These are phyloP conservation scores for Rhodosorus marinus DNA, from an alignment of 23 red algal species.

Conservation along the genomic window DNA sequence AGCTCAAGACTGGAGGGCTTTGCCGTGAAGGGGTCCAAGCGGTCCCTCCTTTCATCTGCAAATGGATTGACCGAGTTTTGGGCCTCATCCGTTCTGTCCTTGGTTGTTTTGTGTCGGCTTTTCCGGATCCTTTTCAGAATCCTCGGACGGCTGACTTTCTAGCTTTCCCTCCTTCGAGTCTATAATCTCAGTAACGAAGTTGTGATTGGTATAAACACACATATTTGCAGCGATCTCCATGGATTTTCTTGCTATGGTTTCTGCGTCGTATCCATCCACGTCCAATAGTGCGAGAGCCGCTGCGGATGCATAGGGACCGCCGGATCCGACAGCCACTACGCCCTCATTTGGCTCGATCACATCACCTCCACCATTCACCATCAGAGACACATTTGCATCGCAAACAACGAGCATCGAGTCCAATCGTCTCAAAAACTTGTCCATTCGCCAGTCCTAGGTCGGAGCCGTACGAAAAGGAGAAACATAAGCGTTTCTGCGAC, in stretches of 20 bases:
- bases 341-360: slow-evolving; percentile 66
- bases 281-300: slow-evolving; percentile 61
- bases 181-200: slow-evolving; percentile 13
- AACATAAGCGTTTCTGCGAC: too few species aligned
- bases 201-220: slow-evolving; percentile 39
- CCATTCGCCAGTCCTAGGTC: slow-evolving; percentile 78
- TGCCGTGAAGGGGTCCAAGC: too few species aligned
- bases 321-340: slow-evolving; percentile 54
- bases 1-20: too few species aligned
- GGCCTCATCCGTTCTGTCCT: too few species aligned
- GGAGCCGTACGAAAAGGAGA: too few species aligned
- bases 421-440: slow-evolving; percentile 53
- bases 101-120: too few species aligned
- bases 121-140: too few species aligned
- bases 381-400: slow-evolving; percentile 35
- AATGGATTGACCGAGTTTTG: too few species aligned
- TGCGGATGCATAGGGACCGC: slow-evolving; percentile 50
- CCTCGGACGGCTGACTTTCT: too few species aligned
- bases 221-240: slow-evolving; percentile 57
- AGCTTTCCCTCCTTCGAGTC: not conserved
- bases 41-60: too few species aligned
- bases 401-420: slow-evolving; percentile 56
- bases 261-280: slow-evolving; percentile 8
- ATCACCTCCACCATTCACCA: slow-evolving; percentile 57
- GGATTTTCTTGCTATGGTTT: slow-evolving; percentile 14